Base-by-base conservation (phyloP, 495 filamentous ascomycete genomes). In the Oleoguttula mirabilis region DNA sequence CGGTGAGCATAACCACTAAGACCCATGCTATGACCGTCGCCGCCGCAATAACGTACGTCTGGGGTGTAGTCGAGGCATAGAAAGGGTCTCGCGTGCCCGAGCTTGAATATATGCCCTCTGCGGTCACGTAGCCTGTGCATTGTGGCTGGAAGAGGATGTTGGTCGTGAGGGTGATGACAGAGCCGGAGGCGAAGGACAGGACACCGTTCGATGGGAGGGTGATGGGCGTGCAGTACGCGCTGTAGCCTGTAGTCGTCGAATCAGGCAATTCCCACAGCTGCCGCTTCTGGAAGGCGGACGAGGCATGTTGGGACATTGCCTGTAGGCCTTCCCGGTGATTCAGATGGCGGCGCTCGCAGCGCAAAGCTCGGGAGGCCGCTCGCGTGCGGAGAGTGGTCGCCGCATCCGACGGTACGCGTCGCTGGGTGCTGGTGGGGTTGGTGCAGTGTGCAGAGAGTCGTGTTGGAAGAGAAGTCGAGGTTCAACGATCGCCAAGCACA, bases 21-120 rank as follows among this genome's bases (percentile, higher is more conserved):
- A 94, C 79, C 60, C 93, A 98, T 34, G 86, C 85, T 23, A 95
- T 78, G 17, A 94, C 82, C 0, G 90, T 95, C 15, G 82, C 80
- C 20, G 84, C 84, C 39, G 84, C 85, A 42, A 95, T 84, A 21
- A 84, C 87, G 54, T 94, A 98, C 36, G 83, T 76, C 60, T 90
- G 84, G 2, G 92, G 88, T 19, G 84, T 81, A 11, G 84, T 82
- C 20, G 87, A 94, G 20, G 86, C 79, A 58, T 93, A 94, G 62
- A 96, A 98, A 8, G 85, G 88, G 50, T 93, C 84, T 32, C 71
- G 69, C 23, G 76, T 67, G 53, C 87, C 75, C 30, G 76, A 69
- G 27, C 57, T 46, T 22, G 45, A 55, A 6, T 51, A 48, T 11
- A 56, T 40, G 34, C 51, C 52, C 21, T 35, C 32, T 12, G 36